These are phyloP conservation scores for Ophiostoma ulmi DNA, from an alignment of 2,329 filamentous ascomycete species.

Conservation along the genomic window DNA sequence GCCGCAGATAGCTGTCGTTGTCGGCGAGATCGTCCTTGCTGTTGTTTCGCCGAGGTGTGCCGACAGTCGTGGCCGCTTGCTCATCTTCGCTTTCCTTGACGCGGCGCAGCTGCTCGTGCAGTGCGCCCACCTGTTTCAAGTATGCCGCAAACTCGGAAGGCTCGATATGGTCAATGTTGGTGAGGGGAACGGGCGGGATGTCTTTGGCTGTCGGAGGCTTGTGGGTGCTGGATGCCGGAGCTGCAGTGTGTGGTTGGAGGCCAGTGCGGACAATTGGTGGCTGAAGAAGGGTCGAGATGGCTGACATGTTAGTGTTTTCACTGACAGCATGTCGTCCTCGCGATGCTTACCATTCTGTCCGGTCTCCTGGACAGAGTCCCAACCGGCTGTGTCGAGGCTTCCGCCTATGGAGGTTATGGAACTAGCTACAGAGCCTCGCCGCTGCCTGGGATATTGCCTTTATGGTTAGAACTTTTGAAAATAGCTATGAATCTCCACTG, in stretches of 20 bases:
- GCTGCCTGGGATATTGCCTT: constrained; percentile 37
- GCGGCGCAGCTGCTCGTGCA: constrained; percentile 85
- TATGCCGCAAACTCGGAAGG: constrained; percentile 77
- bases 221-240: constrained; percentile 64
- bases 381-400: constrained; percentile 64
- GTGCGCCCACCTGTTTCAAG: constrained; percentile 72
- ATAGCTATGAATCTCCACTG: neutral
- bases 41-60: constrained; percentile 35
- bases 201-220: constrained; percentile 80
- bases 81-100: constrained; percentile 74
- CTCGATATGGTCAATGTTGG: constrained; percentile 80
- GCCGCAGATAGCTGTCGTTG: constrained; percentile 46
- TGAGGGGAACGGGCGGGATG: constrained; percentile 87
- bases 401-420: constrained; percentile 84
- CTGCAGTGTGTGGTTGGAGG: constrained; percentile 70
- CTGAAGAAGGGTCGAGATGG: constrained; percentile 90
- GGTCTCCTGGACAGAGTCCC: constrained; percentile 60
- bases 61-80: constrained; percentile 38
- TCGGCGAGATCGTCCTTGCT: constrained; percentile 43
- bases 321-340: too few relatives aligned
- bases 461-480: neutral
- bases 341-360: constrained; percentile 69
- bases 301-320: constrained; percentile 38
- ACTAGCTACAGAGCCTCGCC: constrained; percentile 79
- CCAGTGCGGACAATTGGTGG: constrained; percentile 86